Percentiles rank a stretch among this genome's conserved stretches.
phyloP scores from a whole-genome alignment of 805 yeast genomes.

The Candida insectalens region DNA sequence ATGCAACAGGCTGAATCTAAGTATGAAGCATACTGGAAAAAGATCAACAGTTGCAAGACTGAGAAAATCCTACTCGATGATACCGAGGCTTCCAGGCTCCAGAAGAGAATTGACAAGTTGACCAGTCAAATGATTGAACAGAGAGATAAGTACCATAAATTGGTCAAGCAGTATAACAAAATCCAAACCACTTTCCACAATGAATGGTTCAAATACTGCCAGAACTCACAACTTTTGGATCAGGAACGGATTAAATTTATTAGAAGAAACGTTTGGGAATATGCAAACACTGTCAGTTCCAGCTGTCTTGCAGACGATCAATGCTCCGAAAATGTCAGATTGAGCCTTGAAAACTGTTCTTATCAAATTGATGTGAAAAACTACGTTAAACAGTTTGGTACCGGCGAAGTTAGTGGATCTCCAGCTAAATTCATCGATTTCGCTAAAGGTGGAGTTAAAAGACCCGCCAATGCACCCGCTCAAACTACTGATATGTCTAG shows the following conservation, averaged over 20 bases:
- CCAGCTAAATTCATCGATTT: constrained; percentile 61
- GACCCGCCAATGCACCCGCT: too few relatives aligned
- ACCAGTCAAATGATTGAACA: constrained; percentile 30
- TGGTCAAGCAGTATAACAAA: constrained; percentile 43
- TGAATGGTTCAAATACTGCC: constrained; percentile 63
- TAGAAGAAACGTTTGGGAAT: constrained; percentile 69
- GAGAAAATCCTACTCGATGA: constrained; percentile 65
- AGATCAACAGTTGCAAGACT: constrained; percentile 48
- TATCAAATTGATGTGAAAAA: constrained; percentile 46
- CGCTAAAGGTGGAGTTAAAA: constrained; percentile 20
- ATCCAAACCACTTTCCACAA: constrained; percentile 53
- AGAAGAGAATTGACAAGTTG: constrained; percentile 43
- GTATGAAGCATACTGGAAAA: constrained; percentile 50
- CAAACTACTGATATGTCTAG: constrained; percentile 2
- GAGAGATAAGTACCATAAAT: constrained; percentile 48
- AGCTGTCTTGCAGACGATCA: constrained; percentile 74
- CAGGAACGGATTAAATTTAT: constrained; percentile 61
- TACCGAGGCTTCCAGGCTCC: constrained; percentile 54
- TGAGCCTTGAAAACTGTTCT: constrained; percentile 58
- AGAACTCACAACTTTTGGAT: constrained; percentile 57
- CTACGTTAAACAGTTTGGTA: constrained; percentile 46
- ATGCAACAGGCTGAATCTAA: constrained; percentile 30
- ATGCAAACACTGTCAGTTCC: constrained; percentile 62
- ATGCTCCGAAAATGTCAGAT: constrained; percentile 61
- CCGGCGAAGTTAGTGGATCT: constrained; percentile 52